Base-by-base conservation (phyloP, 441 rosid species). In the Mallotus japonicus region DNA sequence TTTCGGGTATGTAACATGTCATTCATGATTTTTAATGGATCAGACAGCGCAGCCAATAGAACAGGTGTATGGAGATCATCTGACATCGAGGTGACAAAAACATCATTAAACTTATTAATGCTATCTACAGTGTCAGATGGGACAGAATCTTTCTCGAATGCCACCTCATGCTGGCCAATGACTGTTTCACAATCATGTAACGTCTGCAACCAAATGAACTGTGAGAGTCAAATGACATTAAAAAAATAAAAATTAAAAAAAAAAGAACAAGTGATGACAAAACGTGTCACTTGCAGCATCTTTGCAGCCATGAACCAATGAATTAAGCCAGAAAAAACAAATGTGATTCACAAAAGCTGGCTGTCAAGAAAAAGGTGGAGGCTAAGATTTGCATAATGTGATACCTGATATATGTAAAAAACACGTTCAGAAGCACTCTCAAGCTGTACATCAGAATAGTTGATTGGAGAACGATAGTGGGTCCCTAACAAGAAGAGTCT, bases 391-490 rank as follows among this genome's bases (percentile, higher is more conserved):
- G 13, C 32, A 22, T 67, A 32, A 20, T 57, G 49, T 37, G n/a
- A 42, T 79, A 91, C 98, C 96, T 93, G 98, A 85, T 85, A 92
- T 14, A 93, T 88, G 85, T 94, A 94, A 81, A 86, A 94, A 63
- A 90, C 78, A 72, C 96, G 95, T 55, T 92, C 97, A 1, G 97
- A 94, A 83, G 98, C 95, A 81, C 89, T 88, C 87, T 92, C 98
- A 24, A 94, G 96, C 75, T 82, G 92, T 61, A 77, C 72, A 73
- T 83, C 89, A 16, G 98, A 89, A 74, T 90, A 94, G 81, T 94
- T 92, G 82, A 94, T 81, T 28, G 97, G 95, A 73, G 98, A 94
- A 70, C 97, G 85, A 78, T 94, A 92, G 73, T 94, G 97, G 73
- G 97, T 90, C 55, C 92, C 90, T 76, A 94, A 82, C 82, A 94